phyloP scores from a whole-genome alignment of 768 basidiomycete species.

The Boletus rubescentipes region DNA sequence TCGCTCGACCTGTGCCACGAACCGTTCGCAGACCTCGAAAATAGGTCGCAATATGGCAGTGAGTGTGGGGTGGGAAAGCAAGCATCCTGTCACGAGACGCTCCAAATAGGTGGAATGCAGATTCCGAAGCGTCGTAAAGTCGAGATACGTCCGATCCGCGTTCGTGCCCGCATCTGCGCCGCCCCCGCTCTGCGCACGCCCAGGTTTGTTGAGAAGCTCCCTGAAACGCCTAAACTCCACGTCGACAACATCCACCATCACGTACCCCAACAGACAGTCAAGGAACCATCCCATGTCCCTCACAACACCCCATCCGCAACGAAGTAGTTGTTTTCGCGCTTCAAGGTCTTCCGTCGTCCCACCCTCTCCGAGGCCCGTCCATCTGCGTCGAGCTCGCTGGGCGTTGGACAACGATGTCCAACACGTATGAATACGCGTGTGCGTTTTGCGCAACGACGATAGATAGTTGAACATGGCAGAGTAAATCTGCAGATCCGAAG shows the following conservation, averaged over 20 bases:
- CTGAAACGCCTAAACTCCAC: constrained; percentile 76
- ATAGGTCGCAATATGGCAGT: constrained; percentile 67
- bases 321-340: constrained; percentile 59
- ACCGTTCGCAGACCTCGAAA: constrained; percentile 80
- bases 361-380: constrained; percentile 87
- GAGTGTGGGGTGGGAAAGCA: constrained; percentile 66
- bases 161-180: constrained; percentile 22
- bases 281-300: constrained; percentile 92
- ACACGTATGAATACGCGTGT: constrained; percentile 73
- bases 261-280: constrained; percentile 77
- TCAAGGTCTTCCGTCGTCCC: constrained; percentile 73
- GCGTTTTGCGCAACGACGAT: constrained; percentile 80
- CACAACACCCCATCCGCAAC: constrained; percentile 85
- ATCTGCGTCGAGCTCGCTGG: constrained; percentile 78
- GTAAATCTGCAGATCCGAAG: constrained; percentile 72
- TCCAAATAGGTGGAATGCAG: constrained; percentile 84
- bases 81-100: constrained; percentile 72
- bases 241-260: constrained; percentile 90
- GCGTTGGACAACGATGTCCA: constrained; percentile 87
- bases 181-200: constrained; percentile 17
- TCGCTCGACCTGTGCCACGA: constrained; percentile 84
- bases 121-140: constrained; percentile 82
- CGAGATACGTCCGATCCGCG: constrained; percentile 45
- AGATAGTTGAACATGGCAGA: constrained; percentile 79
- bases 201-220: constrained; percentile 44